Evolutionary conservation across 2,329 filamentous ascomycete genomes (phyloP), one percentile per base, ranked within the genome.

Genomic region (Calonectria leucothoes): DNA sequence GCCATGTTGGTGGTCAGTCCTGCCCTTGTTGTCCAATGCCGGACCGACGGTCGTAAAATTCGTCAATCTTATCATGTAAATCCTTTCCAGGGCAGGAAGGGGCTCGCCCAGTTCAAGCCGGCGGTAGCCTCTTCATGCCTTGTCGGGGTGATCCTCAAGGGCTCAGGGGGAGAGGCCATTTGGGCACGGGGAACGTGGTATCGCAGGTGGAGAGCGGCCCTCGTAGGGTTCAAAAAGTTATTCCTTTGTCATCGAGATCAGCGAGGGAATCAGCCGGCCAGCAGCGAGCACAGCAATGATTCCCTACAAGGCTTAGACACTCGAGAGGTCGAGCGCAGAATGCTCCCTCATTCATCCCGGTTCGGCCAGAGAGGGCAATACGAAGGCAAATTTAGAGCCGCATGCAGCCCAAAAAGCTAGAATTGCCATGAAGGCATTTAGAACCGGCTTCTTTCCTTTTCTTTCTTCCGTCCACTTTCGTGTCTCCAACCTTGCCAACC

Each of bases 61-160:
- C 55, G 35, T 61, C 55, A 61, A 61, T 61, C 55, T 61, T 61
- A 61, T 39, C 55, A 61, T 61, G 55, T 61, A 61, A 61, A 61
- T 61, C 55, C 33, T 61, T 61, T 61, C 55, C 55, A 61, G 55
- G 55, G 55, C 33, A 39, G 55, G 55, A 61, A 61, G 55, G 37
- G 55, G 23, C 55, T 27, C 33, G 55, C 33, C 55, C 55, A 61
- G 11, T 61, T 61, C 55, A 14, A 25, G 55, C 55, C 11, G 14
- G 23, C 23, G 33, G 55, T 39, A 23, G 31, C 55, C 55, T 61
- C 37, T 61, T 15, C 35, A 42, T 23, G n/a, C 33, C 55, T 61
- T 61, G 55, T 61, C 55, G 39, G 55, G 55, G 55, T 61, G 55
- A 61, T 61, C 55, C 55, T 61, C 55, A 29, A 61, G 55, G 55